phyloP scores from a whole-genome alignment of 2,329 filamentous ascomycete genomes.

The Exophiala sp. region DNA sequence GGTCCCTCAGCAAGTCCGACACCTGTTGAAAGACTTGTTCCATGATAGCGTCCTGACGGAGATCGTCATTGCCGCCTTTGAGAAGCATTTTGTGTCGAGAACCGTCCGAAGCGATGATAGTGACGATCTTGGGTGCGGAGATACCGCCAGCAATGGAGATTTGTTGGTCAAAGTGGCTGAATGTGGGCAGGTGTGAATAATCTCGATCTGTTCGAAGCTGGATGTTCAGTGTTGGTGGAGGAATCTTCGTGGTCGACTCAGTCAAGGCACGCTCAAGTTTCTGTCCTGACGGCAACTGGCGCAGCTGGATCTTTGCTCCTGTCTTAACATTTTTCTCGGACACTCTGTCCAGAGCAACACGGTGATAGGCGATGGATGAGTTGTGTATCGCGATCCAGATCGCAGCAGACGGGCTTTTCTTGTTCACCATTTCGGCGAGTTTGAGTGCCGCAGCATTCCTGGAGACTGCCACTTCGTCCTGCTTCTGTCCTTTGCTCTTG shows the following conservation, averaged over 20 bases:
- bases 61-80: conserved; percentile 92
- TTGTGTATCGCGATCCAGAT: conserved; percentile 72
- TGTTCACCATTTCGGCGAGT: conserved; percentile 61
- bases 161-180: conserved; percentile 66
- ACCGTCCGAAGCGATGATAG: conserved; percentile 74
- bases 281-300: conserved; percentile 61
- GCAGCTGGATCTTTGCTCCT: conserved; percentile 61
- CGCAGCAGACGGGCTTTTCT: conserved; percentile 48
- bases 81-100: conserved; percentile 80
- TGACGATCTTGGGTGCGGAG: conserved; percentile 90
- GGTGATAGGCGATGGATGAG: conserved; percentile 64
- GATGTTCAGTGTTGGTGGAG: conserved; percentile 85
- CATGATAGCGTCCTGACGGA: conserved; percentile 98
- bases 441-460: conserved; percentile 69
- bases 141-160: conserved; percentile 87
- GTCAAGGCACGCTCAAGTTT: conserved; percentile 60
- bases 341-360: conserved; percentile 43
- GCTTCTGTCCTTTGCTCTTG: conserved; percentile 60
- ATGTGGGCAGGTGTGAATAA: conserved; percentile 73
- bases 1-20: conserved; percentile 79
- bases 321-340: conserved; percentile 64
- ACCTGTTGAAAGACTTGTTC: conserved; percentile 98
- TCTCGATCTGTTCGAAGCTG: conserved; percentile 68
- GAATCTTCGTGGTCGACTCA: conserved; percentile 61
- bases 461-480: conserved; percentile 68